Base-by-base conservation (phyloP, 2,329 filamentous ascomycete genomes). In the Epichloe amarillans region DNA sequence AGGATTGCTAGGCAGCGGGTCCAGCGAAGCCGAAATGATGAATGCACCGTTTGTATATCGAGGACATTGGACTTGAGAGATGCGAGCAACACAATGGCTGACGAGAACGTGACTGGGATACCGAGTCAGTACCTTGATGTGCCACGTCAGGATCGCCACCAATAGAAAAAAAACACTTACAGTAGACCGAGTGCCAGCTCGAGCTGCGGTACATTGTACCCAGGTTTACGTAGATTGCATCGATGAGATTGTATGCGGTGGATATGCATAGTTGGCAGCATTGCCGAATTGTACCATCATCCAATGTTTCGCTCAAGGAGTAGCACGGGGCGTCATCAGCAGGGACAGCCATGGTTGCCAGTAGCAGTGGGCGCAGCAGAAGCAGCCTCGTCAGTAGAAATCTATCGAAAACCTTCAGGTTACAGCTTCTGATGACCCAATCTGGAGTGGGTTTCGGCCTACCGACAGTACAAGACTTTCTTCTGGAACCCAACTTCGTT, bases 181-280 rank as follows among this genome's bases (percentile, higher is more conserved):
- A 50, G 38, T 50, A 50, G 14, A 50, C 48, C 3, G 48, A 45
- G 36, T 50, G 48, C 48, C 48, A 50, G 48, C 48, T 38, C 38
- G 48, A 50, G 15, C 48, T 50, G 21, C 41, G 42, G 23, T 50
- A 39, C 35, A 30, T 15, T 5, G 41, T 50, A 19, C 41, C 48
- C 41, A 50, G 8, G 21, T 45, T 50, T n/a, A 39, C 33, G 19
- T 50, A 39, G 12, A 50, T 23, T 21, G 21, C 39, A 14, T 50
- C 41, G 12, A 50, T 50, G 40, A 50, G 48, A 21, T 45, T 44
- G 36, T 50, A 50, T 5, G 48, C 48, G 4, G 48, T 50, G 26
- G 10, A 17, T 14, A 50, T 45, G 41, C 48, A 50, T 15, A 50
- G 36, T n/a, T 50, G 35, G 14, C 48, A 50, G 35, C 48, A 50